These are phyloP conservation scores for Paraglomus brasilianum DNA, from an alignment of 192 early-diverging fungal genomes.

Conservation along the genomic window DNA sequence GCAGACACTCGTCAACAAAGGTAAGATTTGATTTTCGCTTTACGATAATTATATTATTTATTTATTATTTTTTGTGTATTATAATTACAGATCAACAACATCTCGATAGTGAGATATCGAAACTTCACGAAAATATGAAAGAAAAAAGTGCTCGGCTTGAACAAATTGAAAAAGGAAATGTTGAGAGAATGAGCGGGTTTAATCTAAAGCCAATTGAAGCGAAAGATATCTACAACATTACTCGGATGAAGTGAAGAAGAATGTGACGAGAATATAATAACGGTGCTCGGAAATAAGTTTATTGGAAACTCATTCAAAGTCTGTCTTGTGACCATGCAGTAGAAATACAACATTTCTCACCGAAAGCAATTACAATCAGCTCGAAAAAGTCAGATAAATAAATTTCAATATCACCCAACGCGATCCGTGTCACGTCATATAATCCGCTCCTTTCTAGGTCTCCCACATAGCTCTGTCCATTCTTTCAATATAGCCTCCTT, in stretches of 20 bases:
- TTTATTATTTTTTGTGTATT: neutral
- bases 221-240: constrained; percentile 29
- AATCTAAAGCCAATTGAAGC: constrained; percentile 16
- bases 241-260: neutral
- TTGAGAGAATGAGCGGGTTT: constrained; percentile 23
- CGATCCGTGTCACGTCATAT: too few species aligned
- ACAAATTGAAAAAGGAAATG: constrained; percentile 47
- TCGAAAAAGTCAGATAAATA: too few species aligned
- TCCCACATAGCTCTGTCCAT: constrained; percentile 45
- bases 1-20: constrained; percentile 53
- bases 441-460: constrained; percentile 32
- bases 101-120: constrained; percentile 47
- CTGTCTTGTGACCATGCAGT: too few species aligned
- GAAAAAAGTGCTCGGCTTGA: constrained; percentile 45
- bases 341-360: too few species aligned
- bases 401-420: too few species aligned
- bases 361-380: too few species aligned
- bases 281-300: too few species aligned
- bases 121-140: constrained; percentile 45
- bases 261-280: too few species aligned
- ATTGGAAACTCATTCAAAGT: too few species aligned
- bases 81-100: constrained; percentile 47
- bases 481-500: constrained; percentile 45
- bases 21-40: constrained; percentile 29
- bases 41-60: neutral